These are phyloP conservation scores for Picea abies DNA, from an alignment of 83 land plant genomes.

Conservation along the genomic window DNA sequence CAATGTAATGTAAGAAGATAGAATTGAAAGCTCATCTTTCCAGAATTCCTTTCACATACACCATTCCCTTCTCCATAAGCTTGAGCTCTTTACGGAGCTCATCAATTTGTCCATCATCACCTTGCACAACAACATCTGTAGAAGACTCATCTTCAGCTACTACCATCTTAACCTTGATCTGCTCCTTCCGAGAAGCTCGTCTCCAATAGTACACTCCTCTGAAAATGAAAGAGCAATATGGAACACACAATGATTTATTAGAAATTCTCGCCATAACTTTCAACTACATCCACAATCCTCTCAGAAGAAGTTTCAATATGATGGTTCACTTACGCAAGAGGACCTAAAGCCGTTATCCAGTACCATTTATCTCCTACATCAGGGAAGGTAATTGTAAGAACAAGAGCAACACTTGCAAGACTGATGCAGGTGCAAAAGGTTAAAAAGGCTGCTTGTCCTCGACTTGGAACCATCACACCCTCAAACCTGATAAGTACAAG, in stretches of 20 bases:
- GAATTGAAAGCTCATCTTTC: conserved; percentile 49
- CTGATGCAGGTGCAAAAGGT: conserved; percentile 97
- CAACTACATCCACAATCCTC: background rate
- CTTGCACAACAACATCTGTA: conserved; percentile 87
- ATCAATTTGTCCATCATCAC: conserved; percentile 93
- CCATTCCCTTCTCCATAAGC: conserved; percentile 97
- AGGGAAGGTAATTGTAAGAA: conserved; percentile 91
- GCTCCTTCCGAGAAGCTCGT: conserved; percentile 86
- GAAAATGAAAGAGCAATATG: conserved; percentile 16
- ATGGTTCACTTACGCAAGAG: conserved; percentile 78
- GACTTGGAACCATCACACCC: conserved; percentile 90
- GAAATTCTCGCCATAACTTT: background rate
- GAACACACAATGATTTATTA: conserved; percentile 1
- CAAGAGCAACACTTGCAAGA: conserved; percentile 88
- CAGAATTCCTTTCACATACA: conserved; percentile 95
- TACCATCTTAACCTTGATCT: conserved; percentile 94
- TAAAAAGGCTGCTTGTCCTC: conserved; percentile 95
- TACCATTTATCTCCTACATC: conserved; percentile 90
- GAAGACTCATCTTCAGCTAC: conserved; percentile 77
- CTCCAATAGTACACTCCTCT: conserved; percentile 97
- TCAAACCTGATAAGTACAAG: conserved; percentile 67
- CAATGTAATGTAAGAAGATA: background rate
- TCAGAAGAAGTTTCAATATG: background rate
- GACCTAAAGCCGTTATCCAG: conserved; percentile 80
- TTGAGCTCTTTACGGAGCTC: conserved; percentile 83